These are phyloP conservation scores for Gossypium armourianum DNA, from an alignment of 441 rosid genomes.

Conservation along the genomic window DNA sequence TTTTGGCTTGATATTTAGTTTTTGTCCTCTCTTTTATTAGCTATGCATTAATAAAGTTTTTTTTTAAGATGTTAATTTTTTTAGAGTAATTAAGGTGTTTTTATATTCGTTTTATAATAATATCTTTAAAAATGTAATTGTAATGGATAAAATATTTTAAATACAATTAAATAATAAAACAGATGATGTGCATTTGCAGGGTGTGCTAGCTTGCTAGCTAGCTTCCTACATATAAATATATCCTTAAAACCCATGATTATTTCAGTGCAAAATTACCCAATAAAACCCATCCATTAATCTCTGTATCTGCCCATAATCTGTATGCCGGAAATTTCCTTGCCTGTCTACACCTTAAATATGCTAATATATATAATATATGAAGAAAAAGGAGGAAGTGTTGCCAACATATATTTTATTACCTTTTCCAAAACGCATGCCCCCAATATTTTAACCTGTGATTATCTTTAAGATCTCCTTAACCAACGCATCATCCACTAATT, in stretches of 20 bases:
- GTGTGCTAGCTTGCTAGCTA: background rate
- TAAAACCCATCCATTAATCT: background rate
- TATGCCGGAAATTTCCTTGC: background rate
- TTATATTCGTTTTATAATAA: too few relatives aligned
- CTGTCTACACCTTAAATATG: background rate
- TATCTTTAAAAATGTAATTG: too few relatives aligned
- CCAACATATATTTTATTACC: background rate
- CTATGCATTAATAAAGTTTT: too few relatives aligned
- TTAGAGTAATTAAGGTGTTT: too few relatives aligned
- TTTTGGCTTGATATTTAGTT: too few relatives aligned
- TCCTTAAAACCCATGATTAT: background rate
- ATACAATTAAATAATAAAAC: too few relatives aligned
- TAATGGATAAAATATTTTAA: too few relatives aligned
- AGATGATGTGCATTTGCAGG: background rate
- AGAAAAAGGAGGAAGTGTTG: background rate
- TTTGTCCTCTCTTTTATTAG: too few relatives aligned
- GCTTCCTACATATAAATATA: background rate
- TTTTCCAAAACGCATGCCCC: background rate
- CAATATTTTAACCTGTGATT: conserved; percentile 19
- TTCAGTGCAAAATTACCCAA: conserved; percentile 7
- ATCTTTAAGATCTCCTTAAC: conserved; percentile 18
- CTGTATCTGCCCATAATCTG: background rate
- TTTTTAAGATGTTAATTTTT: too few relatives aligned
- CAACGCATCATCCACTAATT: conserved; percentile 43
- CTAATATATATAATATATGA: background rate